These are phyloP conservation scores for Theobroma cacao DNA, from an alignment of 345 rosid genomes.

Conservation along the genomic window DNA sequence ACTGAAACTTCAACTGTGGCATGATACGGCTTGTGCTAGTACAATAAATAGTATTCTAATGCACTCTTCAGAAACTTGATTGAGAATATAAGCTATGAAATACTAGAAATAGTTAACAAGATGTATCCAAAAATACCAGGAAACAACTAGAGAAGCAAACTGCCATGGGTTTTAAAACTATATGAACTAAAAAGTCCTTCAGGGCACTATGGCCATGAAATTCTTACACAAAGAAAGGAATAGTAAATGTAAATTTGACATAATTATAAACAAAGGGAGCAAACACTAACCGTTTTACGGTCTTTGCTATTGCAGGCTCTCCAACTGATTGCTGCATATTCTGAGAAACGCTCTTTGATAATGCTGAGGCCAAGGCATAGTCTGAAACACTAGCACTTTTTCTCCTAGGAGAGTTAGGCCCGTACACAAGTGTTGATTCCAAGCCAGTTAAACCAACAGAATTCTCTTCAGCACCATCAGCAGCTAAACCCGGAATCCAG, in stretches of 20 bases:
- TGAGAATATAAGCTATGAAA: neutral
- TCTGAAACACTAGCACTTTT: constrained; percentile 44
- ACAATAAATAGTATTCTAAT: neutral
- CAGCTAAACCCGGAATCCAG: constrained; percentile 35
- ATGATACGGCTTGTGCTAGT: neutral
- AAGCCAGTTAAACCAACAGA: constrained; percentile 28
- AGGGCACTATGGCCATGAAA: neutral
- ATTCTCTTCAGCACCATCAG: constrained; percentile 33
- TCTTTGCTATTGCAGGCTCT: neutral
- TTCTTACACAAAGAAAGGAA: neutral
- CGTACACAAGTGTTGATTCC: constrained; percentile 63
- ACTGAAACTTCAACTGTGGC: neutral
- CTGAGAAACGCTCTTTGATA: constrained; percentile 50
- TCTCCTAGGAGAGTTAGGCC: constrained; percentile 79
- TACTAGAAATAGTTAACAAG: neutral
- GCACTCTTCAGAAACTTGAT: neutral
- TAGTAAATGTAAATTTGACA: neutral
- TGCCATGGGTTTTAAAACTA: neutral
- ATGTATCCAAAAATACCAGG: neutral
- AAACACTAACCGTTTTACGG: neutral
- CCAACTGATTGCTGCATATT: constrained; percentile 40
- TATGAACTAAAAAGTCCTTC: neutral
- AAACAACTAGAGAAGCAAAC: neutral
- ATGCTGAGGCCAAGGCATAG: constrained; percentile 57
- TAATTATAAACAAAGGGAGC: constrained; percentile 20